phyloP scores from a whole-genome alignment of 345 rosid genomes.

The Corymbia maculata region DNA sequence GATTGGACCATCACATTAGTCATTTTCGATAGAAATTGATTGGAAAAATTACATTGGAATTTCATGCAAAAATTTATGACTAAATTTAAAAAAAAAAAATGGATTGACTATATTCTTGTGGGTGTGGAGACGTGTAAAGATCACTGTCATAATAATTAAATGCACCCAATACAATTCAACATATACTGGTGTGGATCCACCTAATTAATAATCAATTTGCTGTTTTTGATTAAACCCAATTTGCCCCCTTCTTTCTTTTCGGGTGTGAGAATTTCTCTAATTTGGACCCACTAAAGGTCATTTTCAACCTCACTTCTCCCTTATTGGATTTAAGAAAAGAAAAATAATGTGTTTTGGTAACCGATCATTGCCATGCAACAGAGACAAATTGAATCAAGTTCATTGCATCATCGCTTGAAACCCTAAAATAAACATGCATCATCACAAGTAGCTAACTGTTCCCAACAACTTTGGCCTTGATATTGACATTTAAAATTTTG shows the following conservation, averaged over 20 bases:
- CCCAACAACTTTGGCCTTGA: not conserved
- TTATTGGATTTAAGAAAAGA: not conserved
- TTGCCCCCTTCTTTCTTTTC: not conserved
- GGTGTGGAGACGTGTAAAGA: not conserved
- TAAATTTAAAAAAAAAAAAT: fast-evolving
- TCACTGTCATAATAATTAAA: not conserved
- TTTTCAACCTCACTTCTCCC: not conserved
- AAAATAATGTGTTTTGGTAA: not conserved
- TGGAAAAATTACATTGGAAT: not conserved
- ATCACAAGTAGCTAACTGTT: not conserved
- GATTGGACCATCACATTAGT: fast-evolving
- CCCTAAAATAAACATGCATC: not conserved
- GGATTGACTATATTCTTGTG: not conserved
- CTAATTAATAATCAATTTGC: not conserved
- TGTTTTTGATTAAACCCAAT: not conserved
- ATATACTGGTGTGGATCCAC: not conserved
- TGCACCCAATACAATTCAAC: not conserved
- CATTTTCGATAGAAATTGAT: not conserved
- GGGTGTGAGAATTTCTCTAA: not conserved
- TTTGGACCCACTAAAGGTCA: not conserved
- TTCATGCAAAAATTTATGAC: not conserved
- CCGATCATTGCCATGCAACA: not conserved
- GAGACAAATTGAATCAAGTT: not conserved
- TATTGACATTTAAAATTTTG: not conserved
- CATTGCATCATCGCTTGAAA: not conserved